Base-by-base conservation (phyloP, 164 flowering plant species). In the Aristolochia californica region DNA sequence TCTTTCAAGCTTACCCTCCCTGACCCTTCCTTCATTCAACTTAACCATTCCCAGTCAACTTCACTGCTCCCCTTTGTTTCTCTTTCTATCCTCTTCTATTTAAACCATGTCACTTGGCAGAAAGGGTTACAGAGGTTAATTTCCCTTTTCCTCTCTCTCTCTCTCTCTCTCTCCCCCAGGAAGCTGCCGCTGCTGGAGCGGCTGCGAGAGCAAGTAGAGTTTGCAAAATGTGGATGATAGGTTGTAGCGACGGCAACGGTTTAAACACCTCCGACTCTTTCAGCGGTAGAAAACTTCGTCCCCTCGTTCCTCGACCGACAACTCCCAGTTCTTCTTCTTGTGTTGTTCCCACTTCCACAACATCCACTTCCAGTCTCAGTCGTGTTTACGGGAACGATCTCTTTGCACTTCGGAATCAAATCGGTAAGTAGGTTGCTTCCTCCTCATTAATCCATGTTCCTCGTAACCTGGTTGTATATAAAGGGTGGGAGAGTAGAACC, bases 171-270 rank as follows among this genome's bases (percentile, higher is more conserved):
- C n/a, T n/a, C n/a, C n/a, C n/a, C n/a, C n/a, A n/a, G n/a, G n/a
- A n/a, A n/a, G n/a, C n/a, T n/a, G n/a, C n/a, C n/a, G n/a, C n/a
- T n/a, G n/a, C n/a, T n/a, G n/a, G n/a, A n/a, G n/a, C n/a, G n/a
- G n/a, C 21, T 55, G 20, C 38, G 43, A 22, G 20, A 22, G n/a
- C n/a, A n/a, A 59, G 44, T 18, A 21, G 54, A 27, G 54, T 34
- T 18, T 24, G 24, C 0, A 64, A 51, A 34, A 80, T 79, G 86
- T 80, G 84, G 86, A 80, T 75, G 83, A 74, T 83, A 84, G 89
- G 86, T n/a, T 83, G 78, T 62, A 74, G 73, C 45, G 81, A 80
- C 30, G 75, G 69, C 17, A 75, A 70, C 0, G 83, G 81, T 17
- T 60, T 80, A 52, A 77, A 72, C 63, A 58, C 65, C 56, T 47